Conservation (phyloP, 1,139 yeast species). For the Yamadazyma atlantica region DNA sequence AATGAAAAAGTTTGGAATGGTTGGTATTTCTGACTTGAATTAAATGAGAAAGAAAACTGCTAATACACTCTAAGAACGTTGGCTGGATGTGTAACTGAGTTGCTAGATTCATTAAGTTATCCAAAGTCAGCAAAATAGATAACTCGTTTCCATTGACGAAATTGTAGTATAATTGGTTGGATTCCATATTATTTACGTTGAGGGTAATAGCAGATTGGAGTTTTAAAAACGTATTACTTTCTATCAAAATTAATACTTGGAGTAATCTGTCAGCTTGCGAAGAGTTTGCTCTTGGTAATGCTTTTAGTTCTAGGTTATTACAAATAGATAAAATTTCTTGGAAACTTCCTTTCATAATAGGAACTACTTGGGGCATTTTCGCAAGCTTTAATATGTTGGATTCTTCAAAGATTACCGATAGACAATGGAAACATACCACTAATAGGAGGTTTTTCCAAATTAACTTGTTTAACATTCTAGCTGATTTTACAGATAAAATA, state of each 20-base stretch:
- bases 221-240: constrained; percentile 10
- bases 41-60: constrained; percentile 14
- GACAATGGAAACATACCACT: constrained; percentile 17
- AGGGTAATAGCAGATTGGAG: constrained; percentile 2
- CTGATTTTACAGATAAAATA: constrained; percentile 2
- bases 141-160: constrained; percentile 20
- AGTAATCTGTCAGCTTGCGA: constrained; percentile 13
- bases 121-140: constrained; percentile 10
- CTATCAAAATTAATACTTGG: constrained; percentile 13
- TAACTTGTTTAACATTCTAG: constrained; percentile 5
- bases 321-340: constrained; percentile 19
- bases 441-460: constrained; percentile 17
- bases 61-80: constrained; percentile 17
- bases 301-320: constrained; percentile 6
- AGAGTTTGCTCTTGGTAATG: constrained; percentile 11
- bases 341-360: constrained; percentile 21
- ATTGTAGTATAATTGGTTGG: constrained; percentile 19
- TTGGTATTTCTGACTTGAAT: constrained; percentile 12
- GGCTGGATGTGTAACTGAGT: constrained; percentile 7
- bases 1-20: constrained; percentile 15
- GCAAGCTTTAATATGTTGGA: constrained; percentile 17
- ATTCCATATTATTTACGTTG: constrained; percentile 11
- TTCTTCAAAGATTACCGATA: constrained; percentile 24
- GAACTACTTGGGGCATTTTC: constrained; percentile 9
- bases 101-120: constrained; percentile 13